Base-by-base conservation (phyloP, 2,329 filamentous ascomycete genomes). In the Paramyrothecium sp. region DNA sequence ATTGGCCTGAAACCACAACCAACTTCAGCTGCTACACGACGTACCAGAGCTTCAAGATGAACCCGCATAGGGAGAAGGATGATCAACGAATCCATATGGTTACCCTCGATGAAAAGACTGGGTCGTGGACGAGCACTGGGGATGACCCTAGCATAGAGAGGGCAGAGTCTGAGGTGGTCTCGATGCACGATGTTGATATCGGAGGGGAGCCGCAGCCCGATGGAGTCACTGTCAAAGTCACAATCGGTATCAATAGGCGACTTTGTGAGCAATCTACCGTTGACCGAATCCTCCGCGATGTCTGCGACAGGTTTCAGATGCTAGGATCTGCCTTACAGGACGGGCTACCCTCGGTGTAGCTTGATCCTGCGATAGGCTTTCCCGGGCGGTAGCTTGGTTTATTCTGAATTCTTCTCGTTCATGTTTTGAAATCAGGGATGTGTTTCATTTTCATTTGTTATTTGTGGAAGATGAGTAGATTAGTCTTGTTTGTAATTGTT, bases 1-100 rank as follows among this genome's bases (percentile, higher is more conserved):
- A 58, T 4, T 60, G 58, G 57, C 49, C 50, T 3, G 54, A 48
- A 19, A 46, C 53, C 2, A 22, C 30, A 22, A 12, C 19, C 19
- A 46, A 54, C 53, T 54, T 46, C 38, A 23, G 17, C 47, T 34
- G 38, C 53, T 54, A 38, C 38, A 54, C 38, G 20, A 34, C 53
- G 22, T 54, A 46, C 38, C 53, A 54, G 53, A 47, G 47, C 53
- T 54, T 54, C 21, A 38, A 47, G 10, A 16, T 54, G 34, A 54
- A 54, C 38, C 53, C 53, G 5, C 7, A 19, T 4, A 16, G n/a
- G 4, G 13, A 44, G 38, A 44, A 44, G 13, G n/a, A 44, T 4
- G n/a, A 7, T 44, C 7, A 44, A 19, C 4, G 13, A 3, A 44
- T 44, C 38, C 5, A 44, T 7, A 44, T 44, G 38, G 33, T 38